A percentile compares a stretch with the other conserved stretches of the same genome.
Conservation (phyloP, 148 eudicot genomes). For the Polygonum aviculare region DNA sequence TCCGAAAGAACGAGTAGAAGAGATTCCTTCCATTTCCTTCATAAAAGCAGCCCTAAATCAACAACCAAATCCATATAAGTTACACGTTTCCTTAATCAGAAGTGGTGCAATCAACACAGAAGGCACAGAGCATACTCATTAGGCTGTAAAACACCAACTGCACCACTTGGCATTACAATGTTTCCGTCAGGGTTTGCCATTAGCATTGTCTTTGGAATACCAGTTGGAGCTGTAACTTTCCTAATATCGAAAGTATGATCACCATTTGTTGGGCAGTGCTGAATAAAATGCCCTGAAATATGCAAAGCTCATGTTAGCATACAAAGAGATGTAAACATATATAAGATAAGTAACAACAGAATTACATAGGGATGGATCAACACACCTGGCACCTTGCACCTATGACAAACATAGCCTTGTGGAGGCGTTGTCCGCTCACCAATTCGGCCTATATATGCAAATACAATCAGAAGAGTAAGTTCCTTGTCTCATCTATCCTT, state of each 20-base stretch:
- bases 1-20: conserved; percentile 55
- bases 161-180: conserved; percentile 72
- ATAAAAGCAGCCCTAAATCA: conserved; percentile 77
- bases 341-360: conserved; percentile 1
- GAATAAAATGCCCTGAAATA: conserved; percentile 80
- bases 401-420: conserved; percentile 72
- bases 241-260: conserved; percentile 67
- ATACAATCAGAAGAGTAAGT: background rate
- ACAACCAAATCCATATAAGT: background rate
- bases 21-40: conserved; percentile 72
- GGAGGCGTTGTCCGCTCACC: conserved; percentile 60
- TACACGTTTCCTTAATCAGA: conserved; percentile 1
- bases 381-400: conserved; percentile 84
- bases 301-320: conserved; percentile 10
- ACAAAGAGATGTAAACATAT: background rate
- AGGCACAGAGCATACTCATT: conserved; percentile 45
- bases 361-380: conserved; percentile 6
- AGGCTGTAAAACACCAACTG: conserved; percentile 63
- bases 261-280: conserved; percentile 95
- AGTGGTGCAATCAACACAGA: background rate
- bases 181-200: conserved; percentile 78
- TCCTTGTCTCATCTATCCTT: background rate
- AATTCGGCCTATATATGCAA: conserved; percentile 48
- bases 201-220: conserved; percentile 82
- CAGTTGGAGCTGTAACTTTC: conserved; percentile 74